These are phyloP conservation scores for Letharia columbiana DNA, from an alignment of 495 filamentous ascomycete genomes.

Conservation along the genomic window DNA sequence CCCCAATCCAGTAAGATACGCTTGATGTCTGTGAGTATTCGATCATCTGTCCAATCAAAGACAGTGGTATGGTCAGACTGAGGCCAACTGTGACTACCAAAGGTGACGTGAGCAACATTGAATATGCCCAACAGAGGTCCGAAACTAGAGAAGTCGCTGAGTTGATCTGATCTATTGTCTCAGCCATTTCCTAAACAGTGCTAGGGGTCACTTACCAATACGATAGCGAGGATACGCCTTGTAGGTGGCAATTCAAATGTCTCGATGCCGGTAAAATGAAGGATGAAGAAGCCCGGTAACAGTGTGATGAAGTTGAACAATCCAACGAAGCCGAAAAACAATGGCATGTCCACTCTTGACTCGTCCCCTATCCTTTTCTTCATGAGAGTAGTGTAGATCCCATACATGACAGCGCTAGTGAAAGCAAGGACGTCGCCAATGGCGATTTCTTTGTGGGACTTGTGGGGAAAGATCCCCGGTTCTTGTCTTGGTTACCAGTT, in stretches of 20 bases:
- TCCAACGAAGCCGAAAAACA: slow-evolving; percentile 93
- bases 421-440: slow-evolving; percentile 66
- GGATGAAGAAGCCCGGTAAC: slow-evolving; percentile 77
- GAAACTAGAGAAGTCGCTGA: slow-evolving; percentile 64
- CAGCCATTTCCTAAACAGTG: not conserved
- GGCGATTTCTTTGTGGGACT: slow-evolving; percentile 50
- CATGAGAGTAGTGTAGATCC: slow-evolving; percentile 83
- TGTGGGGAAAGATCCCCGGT: slow-evolving; percentile 68
- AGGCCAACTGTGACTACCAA: slow-evolving; percentile 88
- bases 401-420: slow-evolving; percentile 80
- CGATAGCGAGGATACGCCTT: slow-evolving; percentile 63
- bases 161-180: slow-evolving; percentile 50
- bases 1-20: slow-evolving; percentile 85
- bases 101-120: slow-evolving; percentile 90
- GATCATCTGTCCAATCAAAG: slow-evolving; percentile 84
- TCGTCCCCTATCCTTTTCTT: slow-evolving; percentile 86
- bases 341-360: slow-evolving; percentile 74
- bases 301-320: slow-evolving; percentile 74
- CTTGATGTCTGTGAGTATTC: slow-evolving; percentile 69
- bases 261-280: slow-evolving; percentile 73
- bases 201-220: slow-evolving; percentile 47
- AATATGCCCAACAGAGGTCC: slow-evolving; percentile 94
- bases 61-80: slow-evolving; percentile 84
- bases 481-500: slow-evolving; percentile 55
- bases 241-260: slow-evolving; percentile 67